Conservation (phyloP, 495 filamentous ascomycete genomes). For the Penicillium odoratum region DNA sequence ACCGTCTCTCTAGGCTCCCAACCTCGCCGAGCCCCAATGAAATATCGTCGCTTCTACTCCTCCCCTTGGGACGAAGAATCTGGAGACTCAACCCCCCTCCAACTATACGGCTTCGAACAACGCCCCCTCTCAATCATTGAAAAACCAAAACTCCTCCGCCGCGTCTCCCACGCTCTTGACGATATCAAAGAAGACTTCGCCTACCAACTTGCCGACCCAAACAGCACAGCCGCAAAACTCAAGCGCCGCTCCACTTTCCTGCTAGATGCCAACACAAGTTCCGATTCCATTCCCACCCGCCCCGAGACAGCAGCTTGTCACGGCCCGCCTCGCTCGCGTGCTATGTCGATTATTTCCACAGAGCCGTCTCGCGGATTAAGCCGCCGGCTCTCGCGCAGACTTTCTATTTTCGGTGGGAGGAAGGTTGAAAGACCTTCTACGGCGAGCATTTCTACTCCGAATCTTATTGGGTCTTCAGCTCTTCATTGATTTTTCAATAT, state of each 20-base stretch:
- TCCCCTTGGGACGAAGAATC: constrained; percentile 35
- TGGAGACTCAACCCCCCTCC: constrained; percentile 34
- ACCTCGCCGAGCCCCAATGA: constrained; percentile 27
- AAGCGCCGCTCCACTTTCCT: constrained; percentile 36
- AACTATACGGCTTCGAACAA: constrained; percentile 42
- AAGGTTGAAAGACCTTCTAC: constrained; percentile 16
- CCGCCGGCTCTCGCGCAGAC: constrained; percentile 27
- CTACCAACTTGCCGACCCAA: constrained; percentile 27
- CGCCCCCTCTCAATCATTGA: constrained; percentile 39
- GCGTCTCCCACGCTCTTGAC: constrained; percentile 43
- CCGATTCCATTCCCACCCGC: not conserved
- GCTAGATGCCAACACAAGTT: constrained; percentile 15
- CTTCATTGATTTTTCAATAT: not conserved
- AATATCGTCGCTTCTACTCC: constrained; percentile 43
- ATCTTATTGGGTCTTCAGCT: constrained; percentile 39
- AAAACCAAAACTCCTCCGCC: constrained; percentile 34
- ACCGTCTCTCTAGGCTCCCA: constrained; percentile 31
- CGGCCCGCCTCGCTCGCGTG: constrained; percentile 23
- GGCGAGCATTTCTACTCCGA: constrained; percentile 40
- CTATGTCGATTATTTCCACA: constrained; percentile 33
- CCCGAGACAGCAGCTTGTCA: constrained; percentile 15
- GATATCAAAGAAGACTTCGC: constrained; percentile 44
- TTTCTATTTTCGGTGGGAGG: constrained; percentile 24
- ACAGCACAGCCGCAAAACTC: constrained; percentile 30
- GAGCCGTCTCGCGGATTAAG: constrained; percentile 26